Conservation (phyloP, 352 stramenopile genomes). For the Pythium aquatile region DNA sequence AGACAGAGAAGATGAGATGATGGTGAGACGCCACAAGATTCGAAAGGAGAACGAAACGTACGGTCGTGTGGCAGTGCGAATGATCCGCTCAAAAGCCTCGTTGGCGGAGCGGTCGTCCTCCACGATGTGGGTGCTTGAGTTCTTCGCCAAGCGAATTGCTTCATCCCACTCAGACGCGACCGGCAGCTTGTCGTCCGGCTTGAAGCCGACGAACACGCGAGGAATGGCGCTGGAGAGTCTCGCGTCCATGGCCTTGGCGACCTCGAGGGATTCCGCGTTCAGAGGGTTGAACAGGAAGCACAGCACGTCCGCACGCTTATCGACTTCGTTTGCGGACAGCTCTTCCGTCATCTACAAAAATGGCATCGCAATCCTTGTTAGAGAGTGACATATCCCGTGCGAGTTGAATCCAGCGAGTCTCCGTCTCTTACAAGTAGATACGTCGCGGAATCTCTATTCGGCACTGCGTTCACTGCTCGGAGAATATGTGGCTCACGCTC, state of each 20-base stretch:
- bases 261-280: constrained; percentile 39
- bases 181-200: constrained; percentile 16
- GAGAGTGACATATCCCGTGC: neutral
- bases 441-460: constrained; percentile 46
- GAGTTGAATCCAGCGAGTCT: neutral
- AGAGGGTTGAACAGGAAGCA: constrained; percentile 67
- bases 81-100: constrained; percentile 34
- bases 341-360: constrained; percentile 57
- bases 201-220: constrained; percentile 60
- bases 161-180: constrained; percentile 20
- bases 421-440: constrained; percentile 58
- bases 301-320: constrained; percentile 70
- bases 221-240: constrained; percentile 54
- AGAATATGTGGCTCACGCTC: constrained; percentile 38
- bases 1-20: neutral
- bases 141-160: constrained; percentile 7
- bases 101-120: constrained; percentile 32
- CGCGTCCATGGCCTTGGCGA: constrained; percentile 53
- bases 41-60: constrained; percentile 17
- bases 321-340: constrained; percentile 58
- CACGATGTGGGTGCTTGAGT: constrained; percentile 10
- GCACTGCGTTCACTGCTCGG: constrained; percentile 53
- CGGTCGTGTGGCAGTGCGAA: constrained; percentile 26
- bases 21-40: neutral
- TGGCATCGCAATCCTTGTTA: neutral